Evolutionary conservation across 495 filamentous ascomycete genomes (phyloP), one percentile per base, ranked within the genome.

Genomic region (Annulohypoxylon stygium): DNA sequence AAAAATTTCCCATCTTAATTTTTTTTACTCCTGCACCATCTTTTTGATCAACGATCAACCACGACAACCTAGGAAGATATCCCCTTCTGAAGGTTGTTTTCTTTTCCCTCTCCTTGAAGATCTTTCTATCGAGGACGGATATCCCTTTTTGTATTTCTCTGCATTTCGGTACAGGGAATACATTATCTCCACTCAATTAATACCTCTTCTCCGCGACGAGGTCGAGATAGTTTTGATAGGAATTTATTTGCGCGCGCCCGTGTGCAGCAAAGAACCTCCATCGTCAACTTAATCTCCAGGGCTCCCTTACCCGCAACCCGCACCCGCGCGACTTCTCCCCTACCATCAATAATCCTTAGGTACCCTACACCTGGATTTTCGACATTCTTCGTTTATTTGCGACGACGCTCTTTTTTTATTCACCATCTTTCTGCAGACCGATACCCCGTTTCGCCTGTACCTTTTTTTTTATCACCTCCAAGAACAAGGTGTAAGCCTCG

Each of bases 171-270:
- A 78, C 78, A 77, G 77, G 78, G 79, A 81, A 77, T 74, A 67
- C 66, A 57, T 57, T 57, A 75, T 80, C 78, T 79, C 79, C 78
- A 77, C 82, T 83, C 82, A 78, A 68, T 75, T 72, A 71, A 75
- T 75, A 47, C 54, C 68, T 67, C 63, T 68, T 67, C 63, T 69
- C 61, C 39, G 66, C 66, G 62, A 63, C 71, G 36, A 62, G 47
- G 57, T 64, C 71, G 36, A 62, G 47, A 61, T 64, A 66, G 41
- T 18, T 51, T 67, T 51, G 67, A 65, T 67, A 59, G 59, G 61
- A 61, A 48, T 58, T 30, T 30, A 7, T 64, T 54, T 66, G 65
- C 71, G 73, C 71, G 64, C 73, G 47, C 67, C 53, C 26, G 61
- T 70, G 76, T 70, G 76, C 64, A 25, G 60, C 60, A 63, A 64